Evolutionary conservation across 257 asterid species (phyloP).

Genomic region (Solanum lycopersicoides): DNA sequence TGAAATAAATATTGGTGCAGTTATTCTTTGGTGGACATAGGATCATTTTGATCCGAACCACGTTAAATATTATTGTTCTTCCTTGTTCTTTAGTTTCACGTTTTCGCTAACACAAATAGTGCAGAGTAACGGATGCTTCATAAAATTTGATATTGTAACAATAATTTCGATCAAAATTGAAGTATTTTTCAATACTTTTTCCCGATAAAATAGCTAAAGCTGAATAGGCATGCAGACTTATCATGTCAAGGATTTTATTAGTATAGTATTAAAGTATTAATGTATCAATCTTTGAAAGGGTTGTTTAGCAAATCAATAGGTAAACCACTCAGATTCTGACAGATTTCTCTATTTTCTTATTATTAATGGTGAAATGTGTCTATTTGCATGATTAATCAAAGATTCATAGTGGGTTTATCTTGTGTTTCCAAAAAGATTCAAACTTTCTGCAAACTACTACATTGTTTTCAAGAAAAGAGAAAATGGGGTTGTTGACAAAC

Average conservation of each 20-base stretch:
- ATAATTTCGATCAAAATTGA: too few species aligned
- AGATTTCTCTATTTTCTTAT: not conserved
- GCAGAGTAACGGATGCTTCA: too few species aligned
- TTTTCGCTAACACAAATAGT: too few species aligned
- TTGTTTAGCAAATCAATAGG: constrained; percentile 10
- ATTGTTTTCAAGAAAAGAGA: not conserved
- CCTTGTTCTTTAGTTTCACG: too few species aligned
- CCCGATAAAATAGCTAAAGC: not conserved
- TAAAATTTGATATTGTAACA: too few species aligned
- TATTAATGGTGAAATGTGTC: not conserved
- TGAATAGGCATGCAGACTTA: not conserved
- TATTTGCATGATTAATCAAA: not conserved
- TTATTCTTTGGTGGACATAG: too few species aligned
- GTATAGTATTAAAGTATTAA: not conserved
- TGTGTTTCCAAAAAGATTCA: not conserved
- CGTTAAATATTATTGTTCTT: too few species aligned
- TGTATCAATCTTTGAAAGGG: not conserved
- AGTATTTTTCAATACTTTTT: too few species aligned
- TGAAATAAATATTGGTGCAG: too few species aligned
- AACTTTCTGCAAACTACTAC: not conserved
- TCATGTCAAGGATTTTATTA: not conserved
- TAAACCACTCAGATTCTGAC: constrained; percentile 11
- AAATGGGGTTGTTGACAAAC: constrained; percentile 75
- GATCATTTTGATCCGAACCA: too few species aligned
- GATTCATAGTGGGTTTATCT: not conserved